Conservation (phyloP, 441 rosid genomes). For the Eruca vesicaria region DNA sequence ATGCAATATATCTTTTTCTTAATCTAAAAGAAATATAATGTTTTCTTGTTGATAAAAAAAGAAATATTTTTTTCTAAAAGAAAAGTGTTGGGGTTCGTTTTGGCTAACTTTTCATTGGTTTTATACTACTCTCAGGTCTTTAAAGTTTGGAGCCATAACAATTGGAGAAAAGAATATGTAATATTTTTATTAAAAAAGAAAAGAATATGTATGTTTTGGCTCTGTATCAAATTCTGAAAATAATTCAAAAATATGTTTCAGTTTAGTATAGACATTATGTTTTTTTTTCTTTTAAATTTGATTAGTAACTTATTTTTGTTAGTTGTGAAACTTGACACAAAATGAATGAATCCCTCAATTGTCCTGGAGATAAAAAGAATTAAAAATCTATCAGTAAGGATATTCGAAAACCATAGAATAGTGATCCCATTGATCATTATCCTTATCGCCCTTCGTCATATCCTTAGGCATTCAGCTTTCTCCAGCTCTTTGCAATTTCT, state of each 20-base stretch:
- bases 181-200: no score
- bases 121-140: not conserved
- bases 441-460: constrained; percentile 25
- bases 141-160: not conserved
- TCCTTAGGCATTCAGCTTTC: constrained; percentile 50
- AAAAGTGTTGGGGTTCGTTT: not conserved
- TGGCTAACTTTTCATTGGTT: constrained; percentile 3
- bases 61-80: not conserved
- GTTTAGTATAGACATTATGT: not conserved
- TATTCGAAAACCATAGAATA: constrained; percentile 74
- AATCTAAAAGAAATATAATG: not conserved
- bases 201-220: not conserved
- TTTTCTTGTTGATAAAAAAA: no score
- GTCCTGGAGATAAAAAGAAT: not conserved
- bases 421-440: constrained; percentile 61
- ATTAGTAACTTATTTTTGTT: constrained; percentile 7
- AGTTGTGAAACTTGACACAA: not conserved
- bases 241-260: not conserved
- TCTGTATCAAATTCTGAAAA: not conserved
- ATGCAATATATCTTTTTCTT: not conserved
- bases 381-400: not conserved
- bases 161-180: not conserved
- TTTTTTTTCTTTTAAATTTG: not conserved
- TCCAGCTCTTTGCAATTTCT: constrained; percentile 61
- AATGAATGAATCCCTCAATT: not conserved